Base-by-base conservation (phyloP, 257 asterid genomes). In the Ballota nigra region DNA sequence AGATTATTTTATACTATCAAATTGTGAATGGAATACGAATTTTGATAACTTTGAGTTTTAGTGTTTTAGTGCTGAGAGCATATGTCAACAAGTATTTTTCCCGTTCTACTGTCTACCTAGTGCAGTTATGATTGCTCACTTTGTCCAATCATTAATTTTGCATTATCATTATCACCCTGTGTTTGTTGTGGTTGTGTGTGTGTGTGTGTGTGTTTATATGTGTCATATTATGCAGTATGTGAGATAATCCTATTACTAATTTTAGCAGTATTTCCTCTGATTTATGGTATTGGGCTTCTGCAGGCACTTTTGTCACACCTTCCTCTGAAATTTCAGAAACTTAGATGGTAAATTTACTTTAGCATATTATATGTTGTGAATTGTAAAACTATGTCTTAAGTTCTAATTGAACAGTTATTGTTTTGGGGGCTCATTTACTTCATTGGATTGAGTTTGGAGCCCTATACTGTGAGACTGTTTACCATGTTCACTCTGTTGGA, bases 291-390 rank as follows among this genome's bases (percentile, higher is more conserved):
- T 75, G 80, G 69, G 62, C 33, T 77, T 84, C 65, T 80, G 85
- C 97, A 94, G 99, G 97, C 78, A 8, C 78, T 91, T 63, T 66
- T 94, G 76, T 82, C 89, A 11, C 96, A 88, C 77, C 89, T 86
- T 74, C 96, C 96, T 20, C 80, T 36, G 75, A 94, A 94, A 79
- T 94, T 75, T 78, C 92, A 89, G 87, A 84, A 83, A 76, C 90
- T 94, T 33, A 88, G 98, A 89, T 78, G 97, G 99, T 94, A 89
- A 60, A 69, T 70, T 38, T 61, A 29, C 60, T 63, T 71, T 79
- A 47, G 28, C 62, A 73, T 75, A 7, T 47, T 53, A 13, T 57
- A 29, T 80, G 12, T 69, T 43, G 23, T 52, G 75, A 68, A 36
- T 49, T 13, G 28, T 75, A 52, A 6, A 43, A 18, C 63, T 10